A percentile compares a stretch with the other conserved stretches of the same genome.
These are phyloP conservation scores for Annulohypoxylon stygium DNA, from an alignment of 495 filamentous ascomycete species.

Conservation along the genomic window DNA sequence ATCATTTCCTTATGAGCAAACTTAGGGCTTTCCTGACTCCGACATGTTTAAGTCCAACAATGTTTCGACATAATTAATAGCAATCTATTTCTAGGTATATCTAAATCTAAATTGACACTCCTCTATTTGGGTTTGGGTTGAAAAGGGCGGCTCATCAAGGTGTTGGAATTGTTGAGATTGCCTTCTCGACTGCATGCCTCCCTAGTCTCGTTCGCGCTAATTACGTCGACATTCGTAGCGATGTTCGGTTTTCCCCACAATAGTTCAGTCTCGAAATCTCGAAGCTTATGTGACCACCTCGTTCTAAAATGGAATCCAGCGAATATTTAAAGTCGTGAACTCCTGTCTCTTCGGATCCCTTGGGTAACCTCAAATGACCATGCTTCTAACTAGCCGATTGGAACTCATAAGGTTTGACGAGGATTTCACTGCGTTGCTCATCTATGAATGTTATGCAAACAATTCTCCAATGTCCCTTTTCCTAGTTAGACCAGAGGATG, in stretches of 20 bases:
- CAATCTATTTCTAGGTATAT: too few relatives aligned
- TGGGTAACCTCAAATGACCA: too few relatives aligned
- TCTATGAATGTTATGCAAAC: too few relatives aligned
- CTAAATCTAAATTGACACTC: neutral
- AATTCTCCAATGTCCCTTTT: neutral
- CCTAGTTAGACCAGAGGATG: neutral
- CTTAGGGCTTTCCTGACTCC: constrained; percentile 15
- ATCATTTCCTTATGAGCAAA: neutral
- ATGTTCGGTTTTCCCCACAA: constrained; percentile 17
- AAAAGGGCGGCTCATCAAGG: constrained; percentile 36
- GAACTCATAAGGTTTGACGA: too few relatives aligned
- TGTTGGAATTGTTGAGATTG: constrained; percentile 10
- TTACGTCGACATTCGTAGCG: constrained; percentile 23
- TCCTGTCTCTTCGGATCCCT: too few relatives aligned
- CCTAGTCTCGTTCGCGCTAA: neutral
- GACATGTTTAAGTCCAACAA: neutral
- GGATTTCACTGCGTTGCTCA: too few relatives aligned
- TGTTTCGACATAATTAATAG: constrained; percentile 28
- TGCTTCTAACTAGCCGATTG: too few relatives aligned
- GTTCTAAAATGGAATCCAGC: neutral
- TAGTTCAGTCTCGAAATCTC: neutral
- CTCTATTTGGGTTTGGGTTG: neutral
- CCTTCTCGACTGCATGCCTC: constrained; percentile 10
- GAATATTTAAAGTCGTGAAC: neutral
- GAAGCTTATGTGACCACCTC: too few relatives aligned